Evolutionary conservation across 805 yeast species (phyloP).

Genomic region (Tetrapisispora arboricola): DNA sequence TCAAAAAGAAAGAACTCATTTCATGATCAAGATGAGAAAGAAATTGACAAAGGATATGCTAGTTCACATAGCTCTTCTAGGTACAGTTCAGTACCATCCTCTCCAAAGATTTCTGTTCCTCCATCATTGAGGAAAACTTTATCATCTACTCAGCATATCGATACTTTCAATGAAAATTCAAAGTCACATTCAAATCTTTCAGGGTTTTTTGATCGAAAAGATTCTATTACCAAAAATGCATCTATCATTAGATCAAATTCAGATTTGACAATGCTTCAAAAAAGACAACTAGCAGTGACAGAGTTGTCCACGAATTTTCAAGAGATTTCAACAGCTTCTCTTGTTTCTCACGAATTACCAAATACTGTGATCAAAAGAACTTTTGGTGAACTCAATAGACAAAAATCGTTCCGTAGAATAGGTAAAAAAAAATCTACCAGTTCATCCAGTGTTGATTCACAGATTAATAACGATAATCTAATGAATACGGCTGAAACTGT

Average conservation of each 20-base stretch:
- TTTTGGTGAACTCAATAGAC: neutral
- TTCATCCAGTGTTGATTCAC: neutral
- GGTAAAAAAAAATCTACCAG: constrained; percentile 13
- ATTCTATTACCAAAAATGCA: constrained; percentile 10
- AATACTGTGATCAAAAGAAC: neutral
- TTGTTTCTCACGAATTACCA: neutral
- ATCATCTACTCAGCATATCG: neutral
- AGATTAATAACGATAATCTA: neutral
- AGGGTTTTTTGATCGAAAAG: constrained; percentile 17
- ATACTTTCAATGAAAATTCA: constrained; percentile 10
- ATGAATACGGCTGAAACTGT: constrained; percentile 1
- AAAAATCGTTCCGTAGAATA: constrained; percentile 22
- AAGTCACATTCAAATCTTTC: constrained; percentile 21
- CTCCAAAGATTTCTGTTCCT: constrained; percentile 5
- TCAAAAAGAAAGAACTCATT: neutral
- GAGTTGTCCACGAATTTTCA: constrained; percentile 7
- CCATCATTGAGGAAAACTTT: constrained; percentile 2
- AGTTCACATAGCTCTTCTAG: constrained; percentile 5
- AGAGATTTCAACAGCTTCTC: constrained; percentile 1
- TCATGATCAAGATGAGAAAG: neutral
- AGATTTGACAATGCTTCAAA: constrained; percentile 24
- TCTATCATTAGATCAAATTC: constrained; percentile 21
- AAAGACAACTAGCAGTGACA: constrained; percentile 22
- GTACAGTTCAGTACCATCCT: constrained; percentile 7
- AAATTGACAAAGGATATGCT: neutral